phyloP scores from a whole-genome alignment of 768 basidiomycete genomes.

The Naematelia aurantialba region DNA sequence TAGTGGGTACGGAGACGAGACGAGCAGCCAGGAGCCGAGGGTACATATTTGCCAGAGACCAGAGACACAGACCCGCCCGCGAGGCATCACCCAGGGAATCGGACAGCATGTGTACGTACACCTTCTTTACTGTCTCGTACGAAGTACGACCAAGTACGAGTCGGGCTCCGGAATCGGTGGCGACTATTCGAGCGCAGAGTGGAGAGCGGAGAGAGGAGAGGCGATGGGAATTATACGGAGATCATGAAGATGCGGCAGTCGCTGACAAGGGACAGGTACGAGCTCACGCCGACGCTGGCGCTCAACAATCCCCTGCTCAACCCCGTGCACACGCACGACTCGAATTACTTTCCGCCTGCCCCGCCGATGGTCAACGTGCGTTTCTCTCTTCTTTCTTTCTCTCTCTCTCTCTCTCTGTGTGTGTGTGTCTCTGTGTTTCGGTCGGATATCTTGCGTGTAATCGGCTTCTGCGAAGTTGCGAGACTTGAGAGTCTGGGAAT shows the following conservation, averaged over 20 bases:
- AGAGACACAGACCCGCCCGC: constrained; percentile 43
- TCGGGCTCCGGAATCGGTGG: too few relatives aligned
- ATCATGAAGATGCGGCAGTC: constrained; percentile 7
- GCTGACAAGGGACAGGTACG: too few relatives aligned
- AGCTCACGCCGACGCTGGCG: constrained; percentile 45
- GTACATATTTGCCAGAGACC: constrained; percentile 84
- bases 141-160: not conserved
- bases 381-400: too few relatives aligned
- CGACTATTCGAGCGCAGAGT: too few relatives aligned
- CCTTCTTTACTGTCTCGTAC: too few relatives aligned
- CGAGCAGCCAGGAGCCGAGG: constrained; percentile 69
- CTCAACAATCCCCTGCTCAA: constrained; percentile 44
- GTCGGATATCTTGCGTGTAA: too few relatives aligned
- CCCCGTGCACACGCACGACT: constrained; percentile 42
- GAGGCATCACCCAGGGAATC: constrained; percentile 37
- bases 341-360: constrained; percentile 48
- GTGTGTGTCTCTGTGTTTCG: too few relatives aligned
- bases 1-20: constrained; percentile 54
- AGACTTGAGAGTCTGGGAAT: too few relatives aligned
- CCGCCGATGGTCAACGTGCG: constrained; percentile 19
- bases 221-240: not conserved
- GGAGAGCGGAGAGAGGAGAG: too few relatives aligned
- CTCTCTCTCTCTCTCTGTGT: too few relatives aligned
- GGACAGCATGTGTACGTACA: constrained; percentile 47
- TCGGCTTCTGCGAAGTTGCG: too few relatives aligned